Percentiles rank a stretch among this genome's conserved stretches.
These are phyloP conservation scores for Protomyces arabidopsidicola DNA, from an alignment of 1,139 yeast genomes.

Conservation along the genomic window DNA sequence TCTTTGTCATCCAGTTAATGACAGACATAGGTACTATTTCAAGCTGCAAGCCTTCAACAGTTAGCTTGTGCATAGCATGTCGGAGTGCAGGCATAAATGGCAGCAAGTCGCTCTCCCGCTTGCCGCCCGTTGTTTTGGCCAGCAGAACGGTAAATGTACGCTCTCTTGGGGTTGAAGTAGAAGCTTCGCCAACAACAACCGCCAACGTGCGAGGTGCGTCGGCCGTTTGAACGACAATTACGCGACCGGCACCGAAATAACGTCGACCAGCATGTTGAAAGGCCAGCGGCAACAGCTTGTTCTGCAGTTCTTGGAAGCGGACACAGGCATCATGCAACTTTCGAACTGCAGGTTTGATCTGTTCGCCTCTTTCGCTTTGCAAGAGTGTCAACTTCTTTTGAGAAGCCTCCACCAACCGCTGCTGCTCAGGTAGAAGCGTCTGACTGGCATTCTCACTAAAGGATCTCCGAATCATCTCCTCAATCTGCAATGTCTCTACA, in stretches of 20 bases:
- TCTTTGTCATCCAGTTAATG: conserved; percentile 31
- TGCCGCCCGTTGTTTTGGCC: conserved; percentile 11
- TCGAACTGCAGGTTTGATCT: conserved; percentile 1
- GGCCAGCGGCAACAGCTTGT: conserved; percentile 1
- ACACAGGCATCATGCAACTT: conserved; percentile 5
- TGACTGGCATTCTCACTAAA: conserved; percentile 90
- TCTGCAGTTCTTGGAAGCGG: conserved; percentile 1
- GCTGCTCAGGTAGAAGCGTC: conserved; percentile 79
- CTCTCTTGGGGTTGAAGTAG: conserved; percentile 17
- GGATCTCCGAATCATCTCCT: conserved; percentile 94
- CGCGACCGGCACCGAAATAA: conserved; percentile 48
- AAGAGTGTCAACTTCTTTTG: conserved; percentile 48
- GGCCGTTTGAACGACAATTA: conserved; percentile 55
- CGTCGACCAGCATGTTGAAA: conserved; percentile 29
- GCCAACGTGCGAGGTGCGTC: conserved; percentile 50
- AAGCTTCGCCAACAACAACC: conserved; percentile 40
- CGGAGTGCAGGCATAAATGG: conserved; percentile 33
- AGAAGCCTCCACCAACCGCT: conserved; percentile 55
- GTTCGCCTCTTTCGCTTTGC: conserved; percentile 38
- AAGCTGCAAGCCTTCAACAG: conserved; percentile 4
- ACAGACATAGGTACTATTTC: conserved; percentile 30
- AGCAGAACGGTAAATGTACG: conserved; percentile 26
- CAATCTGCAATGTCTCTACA: conserved; percentile 89
- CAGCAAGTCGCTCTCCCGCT: conserved; percentile 31
- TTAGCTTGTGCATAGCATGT: conserved; percentile 13